These are phyloP conservation scores for Mrakia frigida DNA, from an alignment of 768 basidiomycete genomes.

Conservation along the genomic window DNA sequence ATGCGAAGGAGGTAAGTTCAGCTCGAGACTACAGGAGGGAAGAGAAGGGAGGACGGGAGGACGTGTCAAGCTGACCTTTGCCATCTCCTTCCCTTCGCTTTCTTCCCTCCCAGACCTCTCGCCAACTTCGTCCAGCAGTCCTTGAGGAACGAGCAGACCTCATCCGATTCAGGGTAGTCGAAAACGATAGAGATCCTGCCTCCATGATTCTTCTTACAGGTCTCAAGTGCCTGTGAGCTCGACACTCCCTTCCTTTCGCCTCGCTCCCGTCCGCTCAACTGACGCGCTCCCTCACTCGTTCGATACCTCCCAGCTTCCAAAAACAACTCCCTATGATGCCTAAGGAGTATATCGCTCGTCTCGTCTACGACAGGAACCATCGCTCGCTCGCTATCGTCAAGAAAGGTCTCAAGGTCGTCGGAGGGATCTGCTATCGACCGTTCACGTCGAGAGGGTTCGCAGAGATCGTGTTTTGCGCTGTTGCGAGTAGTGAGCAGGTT, in stretches of 20 bases:
- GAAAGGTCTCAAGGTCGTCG: constrained; percentile 88
- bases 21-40: neutral
- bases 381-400: constrained; percentile 90
- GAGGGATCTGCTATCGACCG: constrained; percentile 94
- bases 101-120: constrained; percentile 41
- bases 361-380: constrained; percentile 91
- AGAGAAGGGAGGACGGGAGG: constrained; percentile 37
- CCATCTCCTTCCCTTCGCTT: constrained; percentile 8
- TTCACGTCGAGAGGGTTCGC: constrained; percentile 92
- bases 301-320: constrained; percentile 55
- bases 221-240: constrained; percentile 30
- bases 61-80: constrained; percentile 50
- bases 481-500: constrained; percentile 91
- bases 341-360: constrained; percentile 90
- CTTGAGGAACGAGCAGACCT: constrained; percentile 74
- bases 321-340: constrained; percentile 99
- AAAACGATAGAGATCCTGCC: constrained; percentile 65
- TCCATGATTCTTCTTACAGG: constrained; percentile 33
- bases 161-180: constrained; percentile 75
- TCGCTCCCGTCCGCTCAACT: neutral
- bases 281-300: neutral
- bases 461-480: constrained; percentile 98
- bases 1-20: constrained; percentile 41
- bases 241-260: neutral
- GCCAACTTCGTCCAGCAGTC: constrained; percentile 66